A percentile compares a stretch with the other conserved stretches of the same genome.
Evolutionary conservation across 129 eudicot genomes (phyloP).

Genomic region (Helianthus annuus): DNA sequence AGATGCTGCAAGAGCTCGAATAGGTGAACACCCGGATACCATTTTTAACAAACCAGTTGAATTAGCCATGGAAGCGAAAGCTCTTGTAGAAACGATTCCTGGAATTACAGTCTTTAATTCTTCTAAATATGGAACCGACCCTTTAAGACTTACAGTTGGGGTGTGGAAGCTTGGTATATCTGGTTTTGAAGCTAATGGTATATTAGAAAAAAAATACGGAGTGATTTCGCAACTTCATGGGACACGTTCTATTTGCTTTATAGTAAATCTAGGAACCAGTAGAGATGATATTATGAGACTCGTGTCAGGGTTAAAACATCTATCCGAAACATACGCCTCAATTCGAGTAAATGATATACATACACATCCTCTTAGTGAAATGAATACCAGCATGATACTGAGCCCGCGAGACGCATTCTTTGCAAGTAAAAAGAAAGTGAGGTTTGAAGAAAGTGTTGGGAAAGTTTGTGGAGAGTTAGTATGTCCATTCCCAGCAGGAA

Average conservation of each 20-base stretch:
- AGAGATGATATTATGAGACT: slow-evolving; percentile 62
- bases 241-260: slow-evolving; percentile 55
- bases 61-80: slow-evolving; percentile 60
- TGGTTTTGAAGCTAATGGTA: slow-evolving; percentile 70
- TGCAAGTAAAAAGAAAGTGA: slow-evolving; percentile 43
- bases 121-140: slow-evolving; percentile 29
- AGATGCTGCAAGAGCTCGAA: slow-evolving; percentile 73
- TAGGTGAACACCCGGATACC: slow-evolving; percentile 41
- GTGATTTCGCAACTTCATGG: slow-evolving; percentile 61
- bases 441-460: slow-evolving; percentile 49
- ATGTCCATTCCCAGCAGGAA: slow-evolving; percentile 80
- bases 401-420: slow-evolving; percentile 86
- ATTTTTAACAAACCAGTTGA: slow-evolving; percentile 48
- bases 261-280: slow-evolving; percentile 64
- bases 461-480: slow-evolving; percentile 68
- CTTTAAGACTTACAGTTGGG: slow-evolving; percentile 65
- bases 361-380: slow-evolving; percentile 8
- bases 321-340: slow-evolving; percentile 35
- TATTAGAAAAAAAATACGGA: slow-evolving; percentile 43
- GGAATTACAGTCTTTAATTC: slow-evolving; percentile 55
- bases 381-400: slow-evolving; percentile 32
- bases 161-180: slow-evolving; percentile 57
- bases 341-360: slow-evolving; percentile 6
- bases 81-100: slow-evolving; percentile 35
- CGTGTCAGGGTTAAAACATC: slow-evolving; percentile 48